A percentile compares a stretch with the other conserved stretches of the same genome.
Evolutionary conservation across 768 basidiomycete species (phyloP).

Genomic region (Dacryopinax spathularia): DNA sequence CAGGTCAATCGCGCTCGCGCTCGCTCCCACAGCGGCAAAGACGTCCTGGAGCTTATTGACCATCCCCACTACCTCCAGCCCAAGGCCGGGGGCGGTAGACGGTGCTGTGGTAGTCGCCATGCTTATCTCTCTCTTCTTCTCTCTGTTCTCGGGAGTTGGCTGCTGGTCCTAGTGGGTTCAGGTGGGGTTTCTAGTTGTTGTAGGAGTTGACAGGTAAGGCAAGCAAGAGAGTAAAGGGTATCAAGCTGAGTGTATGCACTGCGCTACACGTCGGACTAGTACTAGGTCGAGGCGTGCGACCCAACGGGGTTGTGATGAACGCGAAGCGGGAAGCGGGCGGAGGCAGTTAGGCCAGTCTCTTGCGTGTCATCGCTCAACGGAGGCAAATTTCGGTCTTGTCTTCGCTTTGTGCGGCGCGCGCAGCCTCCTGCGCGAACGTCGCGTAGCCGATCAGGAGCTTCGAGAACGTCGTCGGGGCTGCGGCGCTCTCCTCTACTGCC

Average conservation of each 20-base stretch:
- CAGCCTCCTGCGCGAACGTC: neutral
- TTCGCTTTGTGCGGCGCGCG: neutral
- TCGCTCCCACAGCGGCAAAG: conserved; percentile 69
- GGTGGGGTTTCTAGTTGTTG: neutral
- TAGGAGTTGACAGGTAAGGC: neutral
- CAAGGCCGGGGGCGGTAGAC: conserved; percentile 33
- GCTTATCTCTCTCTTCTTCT: neutral
- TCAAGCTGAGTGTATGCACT: neutral
- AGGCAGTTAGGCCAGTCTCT: too few relatives aligned
- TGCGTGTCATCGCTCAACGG: conserved; percentile 1
- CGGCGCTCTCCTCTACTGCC: neutral
- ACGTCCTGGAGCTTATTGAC: conserved; percentile 88
- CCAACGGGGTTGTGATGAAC: neutral
- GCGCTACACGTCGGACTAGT: neutral
- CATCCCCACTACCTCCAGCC: conserved; percentile 63
- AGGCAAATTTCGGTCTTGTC: neutral
- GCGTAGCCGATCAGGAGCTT: neutral
- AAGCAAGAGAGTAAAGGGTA: neutral
- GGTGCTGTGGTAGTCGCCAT: neutral
- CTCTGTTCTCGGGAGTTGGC: too few relatives aligned
- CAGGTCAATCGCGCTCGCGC: conserved; percentile 66
- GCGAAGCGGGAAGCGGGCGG: conserved; percentile 3
- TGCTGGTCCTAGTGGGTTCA: too few relatives aligned
- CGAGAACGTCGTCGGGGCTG: neutral
- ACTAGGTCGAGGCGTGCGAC: neutral